A percentile compares a stretch with the other conserved stretches of the same genome.
phyloP scores from a whole-genome alignment of 306 rosid genomes.

The Ormosia emarginata region DNA sequence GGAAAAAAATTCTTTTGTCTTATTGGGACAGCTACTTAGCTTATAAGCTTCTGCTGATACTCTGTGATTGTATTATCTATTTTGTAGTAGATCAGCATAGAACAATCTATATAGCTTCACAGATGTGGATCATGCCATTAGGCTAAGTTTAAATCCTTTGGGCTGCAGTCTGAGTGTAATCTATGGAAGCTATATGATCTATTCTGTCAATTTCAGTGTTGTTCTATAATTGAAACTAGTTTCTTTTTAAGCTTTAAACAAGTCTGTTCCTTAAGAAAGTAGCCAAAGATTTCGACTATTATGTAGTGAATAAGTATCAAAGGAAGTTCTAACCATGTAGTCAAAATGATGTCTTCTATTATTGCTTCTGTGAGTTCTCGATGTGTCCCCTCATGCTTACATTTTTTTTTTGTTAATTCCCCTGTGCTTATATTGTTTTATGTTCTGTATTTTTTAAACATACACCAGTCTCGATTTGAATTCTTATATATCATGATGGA shows the following conservation, averaged over 20 bases:
- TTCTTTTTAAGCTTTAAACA: slow-evolving; percentile 5
- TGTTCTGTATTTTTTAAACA: background rate
- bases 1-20: background rate
- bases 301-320: background rate
- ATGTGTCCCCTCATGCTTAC: background rate
- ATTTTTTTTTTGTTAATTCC: too few relatives aligned
- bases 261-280: background rate
- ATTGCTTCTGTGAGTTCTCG: background rate
- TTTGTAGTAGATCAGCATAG: background rate
- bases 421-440: background rate
- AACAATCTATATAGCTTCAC: background rate
- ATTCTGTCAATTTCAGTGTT: slow-evolving; percentile 1
- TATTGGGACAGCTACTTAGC: background rate
- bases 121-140: background rate
- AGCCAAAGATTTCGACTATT: background rate
- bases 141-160: background rate
- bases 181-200: background rate
- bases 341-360: background rate
- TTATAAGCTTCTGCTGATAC: background rate
- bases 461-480: background rate
- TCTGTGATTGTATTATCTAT: background rate
- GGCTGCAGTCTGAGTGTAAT: background rate
- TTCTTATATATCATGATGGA: background rate
- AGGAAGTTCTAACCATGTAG: background rate
- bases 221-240: background rate